Evolutionary conservation across 306 rosid genomes (phyloP).

Genomic region (Sicyos baderoa): DNA sequence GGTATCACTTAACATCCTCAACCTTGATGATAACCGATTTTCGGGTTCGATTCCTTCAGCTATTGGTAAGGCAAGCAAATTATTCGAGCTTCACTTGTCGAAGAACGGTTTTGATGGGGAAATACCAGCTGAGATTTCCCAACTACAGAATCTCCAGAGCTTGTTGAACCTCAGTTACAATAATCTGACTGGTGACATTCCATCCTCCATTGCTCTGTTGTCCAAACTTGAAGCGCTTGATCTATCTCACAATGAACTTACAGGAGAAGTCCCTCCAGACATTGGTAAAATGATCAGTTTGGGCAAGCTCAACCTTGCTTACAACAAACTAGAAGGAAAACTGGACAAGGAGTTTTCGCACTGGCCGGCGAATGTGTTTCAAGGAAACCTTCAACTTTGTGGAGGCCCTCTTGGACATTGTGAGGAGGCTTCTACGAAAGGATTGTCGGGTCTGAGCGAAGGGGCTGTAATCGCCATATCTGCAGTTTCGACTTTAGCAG

Average conservation of each 20-base stretch:
- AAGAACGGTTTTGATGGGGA: slow-evolving; percentile 54
- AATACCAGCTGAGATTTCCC: slow-evolving; percentile 61
- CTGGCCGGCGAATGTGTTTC: slow-evolving; percentile 59
- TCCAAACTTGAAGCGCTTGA: slow-evolving; percentile 72
- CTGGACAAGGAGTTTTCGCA: slow-evolving; percentile 52
- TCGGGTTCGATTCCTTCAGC: slow-evolving; percentile 51
- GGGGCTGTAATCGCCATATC: slow-evolving; percentile 46
- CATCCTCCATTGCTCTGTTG: slow-evolving; percentile 44
- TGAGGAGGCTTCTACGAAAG: slow-evolving; percentile 23
- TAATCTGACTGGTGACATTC: slow-evolving; percentile 65
- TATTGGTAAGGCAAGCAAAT: slow-evolving; percentile 52
- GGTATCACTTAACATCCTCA: slow-evolving; percentile 54
- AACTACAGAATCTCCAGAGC: slow-evolving; percentile 81
- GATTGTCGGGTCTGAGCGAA: slow-evolving; percentile 36
- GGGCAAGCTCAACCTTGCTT: slow-evolving; percentile 76
- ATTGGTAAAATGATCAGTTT: slow-evolving; percentile 78
- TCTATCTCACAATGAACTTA: slow-evolving; percentile 78
- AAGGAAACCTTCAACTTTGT: slow-evolving; percentile 66
- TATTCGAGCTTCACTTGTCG: slow-evolving; percentile 69
- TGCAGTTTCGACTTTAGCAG: slow-evolving; percentile 55
- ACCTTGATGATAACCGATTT: slow-evolving; percentile 51
- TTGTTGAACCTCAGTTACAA: slow-evolving; percentile 74
- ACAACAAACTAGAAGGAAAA: slow-evolving; percentile 64
- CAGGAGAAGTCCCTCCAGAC: slow-evolving; percentile 61
- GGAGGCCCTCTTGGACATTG: slow-evolving; percentile 64